A percentile compares a stretch with the other conserved stretches of the same genome.
Conservation (phyloP, 2,329 filamentous ascomycete species). For the Gremmenia infestans region DNA sequence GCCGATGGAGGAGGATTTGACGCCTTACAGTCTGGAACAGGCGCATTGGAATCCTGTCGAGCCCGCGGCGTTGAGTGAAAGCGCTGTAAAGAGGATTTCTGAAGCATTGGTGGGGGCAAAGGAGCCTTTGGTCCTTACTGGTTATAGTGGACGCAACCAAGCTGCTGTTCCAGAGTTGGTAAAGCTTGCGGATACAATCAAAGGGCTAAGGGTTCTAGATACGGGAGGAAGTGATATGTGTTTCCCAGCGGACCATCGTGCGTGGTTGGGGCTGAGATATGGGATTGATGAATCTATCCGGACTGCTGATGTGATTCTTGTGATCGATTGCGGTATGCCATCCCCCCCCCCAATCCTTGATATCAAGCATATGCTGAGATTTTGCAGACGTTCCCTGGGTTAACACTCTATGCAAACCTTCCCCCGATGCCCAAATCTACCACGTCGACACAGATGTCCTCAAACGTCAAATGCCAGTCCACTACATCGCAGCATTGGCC, state of each 20-base stretch:
- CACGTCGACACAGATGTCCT: slow-evolving; percentile 63
- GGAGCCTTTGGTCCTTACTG: slow-evolving; percentile 64
- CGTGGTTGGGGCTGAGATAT: slow-evolving; percentile 65
- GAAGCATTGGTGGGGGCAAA: slow-evolving; percentile 55
- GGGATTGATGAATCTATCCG: slow-evolving; percentile 69
- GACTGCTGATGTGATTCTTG: slow-evolving; percentile 76
- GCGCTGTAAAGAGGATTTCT: slow-evolving; percentile 54
- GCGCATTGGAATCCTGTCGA: slow-evolving; percentile 56
- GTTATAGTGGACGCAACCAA: slow-evolving; percentile 67
- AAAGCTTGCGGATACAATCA: slow-evolving; percentile 61
- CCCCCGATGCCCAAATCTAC: slow-evolving; percentile 49
- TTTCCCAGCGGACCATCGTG: slow-evolving; percentile 67
- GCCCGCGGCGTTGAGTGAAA: slow-evolving; percentile 49
- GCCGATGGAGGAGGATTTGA: slow-evolving; percentile 66
- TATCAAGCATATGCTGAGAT: background rate
- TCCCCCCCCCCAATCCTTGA: background rate
- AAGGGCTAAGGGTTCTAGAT: slow-evolving; percentile 67
- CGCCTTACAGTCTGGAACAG: slow-evolving; percentile 53
- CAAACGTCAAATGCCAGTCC: slow-evolving; percentile 65
- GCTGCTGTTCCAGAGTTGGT: slow-evolving; percentile 56
- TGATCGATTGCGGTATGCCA: slow-evolving; percentile 61
- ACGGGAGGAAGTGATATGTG: slow-evolving; percentile 77
- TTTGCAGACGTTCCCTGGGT: slow-evolving; percentile 82
- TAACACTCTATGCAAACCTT: slow-evolving; percentile 62
- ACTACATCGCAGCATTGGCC: slow-evolving; percentile 62